phyloP scores from a whole-genome alignment of 169 alveolate species.

The Neospora caninum region DNA sequence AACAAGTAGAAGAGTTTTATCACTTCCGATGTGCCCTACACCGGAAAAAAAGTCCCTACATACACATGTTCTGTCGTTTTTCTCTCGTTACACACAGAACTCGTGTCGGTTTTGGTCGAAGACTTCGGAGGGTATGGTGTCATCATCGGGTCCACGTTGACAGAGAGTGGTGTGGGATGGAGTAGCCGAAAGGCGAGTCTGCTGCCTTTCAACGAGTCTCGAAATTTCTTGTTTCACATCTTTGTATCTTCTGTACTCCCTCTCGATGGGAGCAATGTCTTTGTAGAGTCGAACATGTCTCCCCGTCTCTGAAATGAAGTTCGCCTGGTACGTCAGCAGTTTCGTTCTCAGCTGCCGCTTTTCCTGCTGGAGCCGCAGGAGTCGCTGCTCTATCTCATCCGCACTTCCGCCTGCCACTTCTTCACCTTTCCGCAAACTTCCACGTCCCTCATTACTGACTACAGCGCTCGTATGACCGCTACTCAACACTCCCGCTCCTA shows the following conservation, averaged over 20 bases:
- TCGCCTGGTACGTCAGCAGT: slow-evolving; percentile 48
- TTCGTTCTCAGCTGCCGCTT: slow-evolving; percentile 52
- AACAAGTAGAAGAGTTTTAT: too few species aligned
- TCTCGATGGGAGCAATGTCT: slow-evolving; percentile 61
- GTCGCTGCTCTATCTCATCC: slow-evolving; percentile 35
- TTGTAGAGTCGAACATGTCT: slow-evolving; percentile 56
- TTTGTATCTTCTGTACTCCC: slow-evolving; percentile 55
- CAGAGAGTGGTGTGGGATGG: not conserved
- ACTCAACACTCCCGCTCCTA: too few species aligned
- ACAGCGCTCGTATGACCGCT: too few species aligned
- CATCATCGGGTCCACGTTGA: not conserved
- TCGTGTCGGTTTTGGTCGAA: not conserved
- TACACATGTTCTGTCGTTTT: too few species aligned
- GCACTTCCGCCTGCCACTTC: not conserved
- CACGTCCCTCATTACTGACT: not conserved
- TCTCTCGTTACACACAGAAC: slow-evolving; percentile 1
- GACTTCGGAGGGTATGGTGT: not conserved
- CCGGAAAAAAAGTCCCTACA: too few species aligned
- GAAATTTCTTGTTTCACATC: slow-evolving; percentile 56
- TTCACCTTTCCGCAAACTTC: not conserved
- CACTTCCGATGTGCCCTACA: too few species aligned
- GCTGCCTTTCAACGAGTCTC: slow-evolving; percentile 11
- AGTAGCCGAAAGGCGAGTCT: not conserved
- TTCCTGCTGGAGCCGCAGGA: slow-evolving; percentile 62
- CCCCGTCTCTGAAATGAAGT: slow-evolving; percentile 56